Evolutionary conservation across 1,284 basidiomycete species (phyloP).

Genomic region (Vanrija humicola): DNA sequence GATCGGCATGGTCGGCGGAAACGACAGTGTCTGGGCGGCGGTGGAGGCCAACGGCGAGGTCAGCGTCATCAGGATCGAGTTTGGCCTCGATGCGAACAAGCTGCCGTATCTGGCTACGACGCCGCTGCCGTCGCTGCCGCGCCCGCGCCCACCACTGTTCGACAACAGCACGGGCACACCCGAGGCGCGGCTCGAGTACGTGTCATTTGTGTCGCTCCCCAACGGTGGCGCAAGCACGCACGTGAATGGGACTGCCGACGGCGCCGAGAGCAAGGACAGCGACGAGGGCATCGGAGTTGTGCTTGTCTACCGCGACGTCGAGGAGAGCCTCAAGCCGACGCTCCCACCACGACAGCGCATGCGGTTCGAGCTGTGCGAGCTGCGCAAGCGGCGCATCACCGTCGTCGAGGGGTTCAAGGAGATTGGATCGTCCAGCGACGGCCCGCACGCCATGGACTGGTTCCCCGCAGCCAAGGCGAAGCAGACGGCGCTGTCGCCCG

Average conservation of each 20-base stretch:
- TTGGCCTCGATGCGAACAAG: slow-evolving; percentile 26
- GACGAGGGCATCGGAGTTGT: slow-evolving; percentile 7
- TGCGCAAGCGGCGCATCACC: slow-evolving; percentile 7
- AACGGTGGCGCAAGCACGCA: neutral
- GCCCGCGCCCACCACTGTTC: slow-evolving; percentile 3
- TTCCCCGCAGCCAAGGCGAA: slow-evolving; percentile 6
- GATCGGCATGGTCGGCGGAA: slow-evolving; percentile 30
- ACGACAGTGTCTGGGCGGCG: slow-evolving; percentile 36
- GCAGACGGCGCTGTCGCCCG: slow-evolving; percentile 16
- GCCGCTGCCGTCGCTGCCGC: slow-evolving; percentile 31
- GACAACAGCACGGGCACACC: neutral
- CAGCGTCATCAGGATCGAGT: slow-evolving; percentile 28
- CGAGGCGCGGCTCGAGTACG: slow-evolving; percentile 8
- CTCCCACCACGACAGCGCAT: slow-evolving; percentile 5
- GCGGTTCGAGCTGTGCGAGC: slow-evolving; percentile 15
- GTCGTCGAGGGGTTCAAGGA: slow-evolving; percentile 21
- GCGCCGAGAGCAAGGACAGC: neutral
- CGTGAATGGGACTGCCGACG: slow-evolving; percentile 1
- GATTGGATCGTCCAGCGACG: slow-evolving; percentile 5
- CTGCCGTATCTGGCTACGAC: slow-evolving; percentile 24
- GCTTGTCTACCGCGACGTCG: slow-evolving; percentile 13
- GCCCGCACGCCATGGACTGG: slow-evolving; percentile 10
- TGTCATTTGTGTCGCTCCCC: slow-evolving; percentile 12
- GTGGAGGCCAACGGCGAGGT: slow-evolving; percentile 27
- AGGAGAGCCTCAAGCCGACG: neutral